These are phyloP conservation scores for Apophysomyces variabilis DNA, from an alignment of 371 early-diverging fungal genomes.

Conservation along the genomic window DNA sequence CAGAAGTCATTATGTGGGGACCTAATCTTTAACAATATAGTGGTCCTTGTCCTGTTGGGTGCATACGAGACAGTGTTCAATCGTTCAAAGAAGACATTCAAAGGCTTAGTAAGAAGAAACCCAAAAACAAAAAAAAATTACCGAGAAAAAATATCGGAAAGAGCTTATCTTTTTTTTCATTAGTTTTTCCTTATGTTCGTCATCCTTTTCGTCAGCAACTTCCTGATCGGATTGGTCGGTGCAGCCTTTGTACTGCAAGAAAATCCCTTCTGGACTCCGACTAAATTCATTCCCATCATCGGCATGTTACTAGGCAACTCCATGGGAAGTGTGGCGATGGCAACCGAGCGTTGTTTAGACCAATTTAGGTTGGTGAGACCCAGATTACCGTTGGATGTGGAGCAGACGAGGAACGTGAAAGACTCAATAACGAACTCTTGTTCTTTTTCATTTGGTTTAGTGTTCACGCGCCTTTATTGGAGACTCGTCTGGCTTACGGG, in stretches of 20 bases:
- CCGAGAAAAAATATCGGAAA: background rate
- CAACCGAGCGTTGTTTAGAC: slow-evolving; percentile 67
- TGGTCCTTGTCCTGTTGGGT: slow-evolving; percentile 40
- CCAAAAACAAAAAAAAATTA: background rate
- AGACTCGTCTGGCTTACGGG: slow-evolving; percentile 77
- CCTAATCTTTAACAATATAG: slow-evolving; percentile 20
- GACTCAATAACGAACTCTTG: background rate
- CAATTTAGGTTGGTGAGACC: slow-evolving; percentile 45
- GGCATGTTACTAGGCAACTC: slow-evolving; percentile 89
- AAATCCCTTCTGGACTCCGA: slow-evolving; percentile 74
- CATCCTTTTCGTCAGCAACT: slow-evolving; percentile 52
- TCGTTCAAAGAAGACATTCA: slow-evolving; percentile 45
- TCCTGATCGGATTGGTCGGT: slow-evolving; percentile 58
- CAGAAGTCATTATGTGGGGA: background rate
- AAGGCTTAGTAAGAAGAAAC: slow-evolving; percentile 36
- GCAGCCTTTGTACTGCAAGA: slow-evolving; percentile 71
- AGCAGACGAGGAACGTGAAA: background rate
- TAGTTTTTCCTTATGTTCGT: slow-evolving; percentile 55
- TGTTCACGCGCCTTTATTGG: slow-evolving; percentile 72
- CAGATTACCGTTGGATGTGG: background rate
- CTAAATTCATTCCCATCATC: slow-evolving; percentile 83
- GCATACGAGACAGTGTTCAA: slow-evolving; percentile 50
- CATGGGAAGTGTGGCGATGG: slow-evolving; percentile 85
- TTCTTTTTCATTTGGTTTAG: slow-evolving; percentile 27
- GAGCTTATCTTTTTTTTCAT: background rate